These are phyloP conservation scores for Penicillium rolfsii DNA, from an alignment of 2,329 filamentous ascomycete species.

Conservation along the genomic window DNA sequence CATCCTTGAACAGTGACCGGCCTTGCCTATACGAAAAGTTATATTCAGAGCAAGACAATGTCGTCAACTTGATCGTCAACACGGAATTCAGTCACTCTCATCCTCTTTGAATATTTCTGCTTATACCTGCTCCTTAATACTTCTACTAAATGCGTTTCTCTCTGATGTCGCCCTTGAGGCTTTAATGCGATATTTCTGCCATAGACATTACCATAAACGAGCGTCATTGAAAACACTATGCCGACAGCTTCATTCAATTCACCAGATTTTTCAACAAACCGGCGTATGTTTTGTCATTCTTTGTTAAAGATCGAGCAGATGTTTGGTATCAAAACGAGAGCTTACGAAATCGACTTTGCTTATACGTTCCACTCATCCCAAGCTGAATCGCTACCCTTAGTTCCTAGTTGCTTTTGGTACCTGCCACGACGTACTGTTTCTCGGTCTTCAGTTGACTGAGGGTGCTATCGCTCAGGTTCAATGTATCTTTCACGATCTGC, in stretches of 20 bases:
- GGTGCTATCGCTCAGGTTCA: slow-evolving; percentile 49
- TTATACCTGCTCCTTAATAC: background rate
- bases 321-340: background rate
- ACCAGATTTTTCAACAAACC: background rate
- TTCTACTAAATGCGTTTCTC: slow-evolving; percentile 34
- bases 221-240: background rate
- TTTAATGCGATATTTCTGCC: background rate
- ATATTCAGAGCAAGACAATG: slow-evolving; percentile 14
- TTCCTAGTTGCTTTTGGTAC: slow-evolving; percentile 14
- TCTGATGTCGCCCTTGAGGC: slow-evolving; percentile 14
- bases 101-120: background rate
- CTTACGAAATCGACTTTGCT: background rate
- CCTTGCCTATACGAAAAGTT: background rate
- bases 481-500: slow-evolving; percentile 62
- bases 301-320: background rate
- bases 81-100: background rate
- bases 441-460: slow-evolving; percentile 48
- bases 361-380: too few relatives aligned
- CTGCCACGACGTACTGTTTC: slow-evolving; percentile 52
- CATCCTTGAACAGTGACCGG: background rate
- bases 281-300: background rate
- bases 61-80: background rate
- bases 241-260: background rate
- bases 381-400: background rate
- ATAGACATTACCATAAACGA: background rate